phyloP scores from a whole-genome alignment of 2,329 filamentous ascomycete species.

The Penicillium sp. region DNA sequence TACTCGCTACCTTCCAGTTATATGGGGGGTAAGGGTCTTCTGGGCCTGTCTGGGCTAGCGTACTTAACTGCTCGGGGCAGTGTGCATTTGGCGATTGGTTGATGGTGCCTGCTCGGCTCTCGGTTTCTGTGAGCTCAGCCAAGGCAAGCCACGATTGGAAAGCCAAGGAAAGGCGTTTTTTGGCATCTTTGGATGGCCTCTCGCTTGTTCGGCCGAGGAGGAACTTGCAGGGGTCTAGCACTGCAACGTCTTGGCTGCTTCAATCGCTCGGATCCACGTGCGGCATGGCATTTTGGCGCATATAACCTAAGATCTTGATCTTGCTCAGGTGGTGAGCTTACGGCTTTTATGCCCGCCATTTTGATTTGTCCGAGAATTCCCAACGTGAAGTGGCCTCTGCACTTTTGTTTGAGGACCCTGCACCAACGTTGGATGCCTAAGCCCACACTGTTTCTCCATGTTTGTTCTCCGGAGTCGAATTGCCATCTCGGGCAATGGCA shows the following conservation, averaged over 20 bases:
- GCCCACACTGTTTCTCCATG: neutral
- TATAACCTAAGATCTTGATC: neutral
- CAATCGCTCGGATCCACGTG: neutral
- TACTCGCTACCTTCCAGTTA: neutral
- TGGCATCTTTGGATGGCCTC: neutral
- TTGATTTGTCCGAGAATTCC: neutral
- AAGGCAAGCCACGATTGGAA: neutral
- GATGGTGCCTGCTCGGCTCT: neutral
- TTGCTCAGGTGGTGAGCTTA: neutral
- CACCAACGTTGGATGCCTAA: neutral
- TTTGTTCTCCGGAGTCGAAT: neutral
- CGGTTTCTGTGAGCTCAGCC: neutral
- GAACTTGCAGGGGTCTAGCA: neutral
- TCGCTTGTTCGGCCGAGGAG: neutral
- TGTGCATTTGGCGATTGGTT: neutral
- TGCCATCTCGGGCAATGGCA: neutral
- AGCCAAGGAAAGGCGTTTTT: neutral
- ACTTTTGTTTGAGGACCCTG: neutral
- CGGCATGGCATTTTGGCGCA: neutral
- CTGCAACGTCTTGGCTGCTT: slow-evolving; percentile 3
- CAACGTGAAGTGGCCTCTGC: neutral
- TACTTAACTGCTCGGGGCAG: neutral
- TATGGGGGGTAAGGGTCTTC: neutral
- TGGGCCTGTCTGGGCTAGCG: neutral
- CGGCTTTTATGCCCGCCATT: neutral